phyloP scores from a whole-genome alignment of 1,284 basidiomycete species.

The Trichosporon ovoides region DNA sequence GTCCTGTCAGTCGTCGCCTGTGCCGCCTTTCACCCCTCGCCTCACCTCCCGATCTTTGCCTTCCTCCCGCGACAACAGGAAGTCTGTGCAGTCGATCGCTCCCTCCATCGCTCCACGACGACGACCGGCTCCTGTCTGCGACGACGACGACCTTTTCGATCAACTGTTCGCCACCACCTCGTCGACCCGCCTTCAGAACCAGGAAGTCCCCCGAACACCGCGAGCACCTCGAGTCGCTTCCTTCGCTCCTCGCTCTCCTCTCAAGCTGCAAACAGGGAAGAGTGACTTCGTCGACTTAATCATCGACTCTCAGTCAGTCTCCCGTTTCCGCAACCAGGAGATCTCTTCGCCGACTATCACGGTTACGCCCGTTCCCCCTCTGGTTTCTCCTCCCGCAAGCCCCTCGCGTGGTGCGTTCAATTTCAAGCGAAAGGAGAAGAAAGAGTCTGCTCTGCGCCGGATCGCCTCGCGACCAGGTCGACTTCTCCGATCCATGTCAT shows the following conservation, averaged over 20 bases:
- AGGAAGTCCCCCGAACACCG: not conserved
- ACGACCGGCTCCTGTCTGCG: not conserved
- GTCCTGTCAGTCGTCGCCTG: not conserved
- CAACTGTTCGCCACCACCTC: conserved; percentile 5
- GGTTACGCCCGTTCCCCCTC: not conserved
- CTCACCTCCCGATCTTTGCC: conserved; percentile 1
- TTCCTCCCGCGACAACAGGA: not conserved
- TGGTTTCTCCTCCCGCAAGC: not conserved
- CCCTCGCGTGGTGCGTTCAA: not conserved
- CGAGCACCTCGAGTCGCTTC: not conserved
- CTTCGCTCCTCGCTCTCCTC: not conserved
- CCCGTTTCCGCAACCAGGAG: conserved; percentile 16
- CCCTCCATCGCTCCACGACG: not conserved
- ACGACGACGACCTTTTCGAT: conserved; percentile 12
- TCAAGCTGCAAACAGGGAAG: not conserved
- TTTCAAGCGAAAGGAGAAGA: conserved; percentile 2
- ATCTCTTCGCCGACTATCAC: conserved; percentile 4
- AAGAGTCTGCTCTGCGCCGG: not conserved
- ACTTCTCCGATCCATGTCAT: not conserved
- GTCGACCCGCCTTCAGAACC: not conserved
- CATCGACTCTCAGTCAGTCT: not conserved
- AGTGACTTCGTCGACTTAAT: not conserved
- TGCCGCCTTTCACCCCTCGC: not conserved
- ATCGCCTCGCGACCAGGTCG: not conserved
- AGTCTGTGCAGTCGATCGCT: not conserved